A percentile compares a stretch with the other conserved stretches of the same genome.
These are phyloP conservation scores for Phyllosticta paracitricarpa DNA, from an alignment of 2,329 filamentous ascomycete genomes.

Conservation along the genomic window DNA sequence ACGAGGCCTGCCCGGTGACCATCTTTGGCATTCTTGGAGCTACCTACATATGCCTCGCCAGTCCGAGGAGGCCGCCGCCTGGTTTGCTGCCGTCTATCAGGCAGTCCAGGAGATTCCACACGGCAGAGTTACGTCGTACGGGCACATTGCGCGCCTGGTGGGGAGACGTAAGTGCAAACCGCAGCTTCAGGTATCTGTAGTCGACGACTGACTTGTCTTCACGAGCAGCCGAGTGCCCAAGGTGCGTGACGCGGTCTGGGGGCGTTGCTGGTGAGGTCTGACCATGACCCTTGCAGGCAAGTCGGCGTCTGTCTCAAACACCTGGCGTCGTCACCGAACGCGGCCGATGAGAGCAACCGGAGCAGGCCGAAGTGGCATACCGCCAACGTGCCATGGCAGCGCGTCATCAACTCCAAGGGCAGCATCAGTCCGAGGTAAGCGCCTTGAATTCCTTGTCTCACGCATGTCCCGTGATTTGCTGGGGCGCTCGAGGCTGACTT, in stretches of 20 bases:
- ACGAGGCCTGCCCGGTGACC: not conserved
- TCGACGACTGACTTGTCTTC: constrained; percentile 11
- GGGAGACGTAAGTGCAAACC: constrained; percentile 53
- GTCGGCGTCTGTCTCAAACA: constrained; percentile 88
- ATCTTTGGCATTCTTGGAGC: not conserved
- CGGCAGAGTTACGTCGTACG: constrained; percentile 81
- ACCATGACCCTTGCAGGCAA: constrained; percentile 45
- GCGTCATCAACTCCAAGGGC: constrained; percentile 82
- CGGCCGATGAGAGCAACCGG: constrained; percentile 28
- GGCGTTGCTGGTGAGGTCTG: not conserved
- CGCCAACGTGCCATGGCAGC: constrained; percentile 83
- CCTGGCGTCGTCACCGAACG: constrained; percentile 43
- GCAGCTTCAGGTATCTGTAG: not conserved
- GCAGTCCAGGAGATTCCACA: constrained; percentile 77
- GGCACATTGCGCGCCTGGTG: constrained; percentile 63
- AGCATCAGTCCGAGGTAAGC: constrained; percentile 71
- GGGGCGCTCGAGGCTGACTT: not conserved
- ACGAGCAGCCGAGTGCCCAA: constrained; percentile 36
- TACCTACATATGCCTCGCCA: constrained; percentile 58
- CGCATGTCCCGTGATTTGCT: not conserved
- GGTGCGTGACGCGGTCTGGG: constrained; percentile 17
- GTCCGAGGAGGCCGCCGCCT: constrained; percentile 63
- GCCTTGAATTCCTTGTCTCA: constrained; percentile 3
- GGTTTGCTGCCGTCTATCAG: constrained; percentile 68
- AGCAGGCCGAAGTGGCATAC: constrained; percentile 51